phyloP scores from a whole-genome alignment of 75 land plant genomes.

The Azolla pinnata region DNA sequence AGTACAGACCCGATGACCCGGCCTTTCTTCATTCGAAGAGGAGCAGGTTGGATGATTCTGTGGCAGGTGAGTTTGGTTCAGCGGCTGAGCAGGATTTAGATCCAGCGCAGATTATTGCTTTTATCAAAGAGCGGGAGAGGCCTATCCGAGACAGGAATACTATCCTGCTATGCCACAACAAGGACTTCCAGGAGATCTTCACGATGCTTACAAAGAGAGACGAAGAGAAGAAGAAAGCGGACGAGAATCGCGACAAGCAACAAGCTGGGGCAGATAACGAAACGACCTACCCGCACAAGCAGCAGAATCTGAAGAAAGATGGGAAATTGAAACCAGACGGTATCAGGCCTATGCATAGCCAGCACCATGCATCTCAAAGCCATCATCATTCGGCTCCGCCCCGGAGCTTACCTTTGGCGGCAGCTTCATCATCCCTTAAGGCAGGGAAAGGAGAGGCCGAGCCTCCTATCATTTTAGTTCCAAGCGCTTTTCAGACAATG shows the following conservation, averaged over 20 bases:
- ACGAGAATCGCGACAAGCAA: too few species aligned
- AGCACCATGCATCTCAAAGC: constrained; percentile 9
- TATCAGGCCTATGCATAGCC: constrained; percentile 11
- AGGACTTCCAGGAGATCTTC: constrained; percentile 56
- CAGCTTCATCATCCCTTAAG: too few species aligned
- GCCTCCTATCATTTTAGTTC: constrained; percentile 82
- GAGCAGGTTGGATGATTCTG: neutral
- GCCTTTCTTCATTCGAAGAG: neutral
- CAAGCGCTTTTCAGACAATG: constrained; percentile 83
- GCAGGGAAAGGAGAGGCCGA: constrained; percentile 54
- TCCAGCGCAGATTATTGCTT: constrained; percentile 14
- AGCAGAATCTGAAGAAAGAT: constrained; percentile 6
- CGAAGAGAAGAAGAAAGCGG: constrained; percentile 56
- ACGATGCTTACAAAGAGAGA: constrained; percentile 33
- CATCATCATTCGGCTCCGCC: constrained; percentile 3
- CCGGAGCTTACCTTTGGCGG: too few species aligned
- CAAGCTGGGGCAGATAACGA: too few species aligned
- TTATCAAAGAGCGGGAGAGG: constrained; percentile 52
- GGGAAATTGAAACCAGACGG: constrained; percentile 14
- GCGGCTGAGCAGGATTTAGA: constrained; percentile 11
- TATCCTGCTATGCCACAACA: constrained; percentile 49
- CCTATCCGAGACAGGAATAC: constrained; percentile 75
- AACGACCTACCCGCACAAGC: too few species aligned
- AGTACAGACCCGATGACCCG: constrained; percentile 30
- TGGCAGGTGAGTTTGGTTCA: constrained; percentile 10